Evolutionary conservation across 116 monocot species (phyloP).

Genomic region (Thalassia testudinum): DNA sequence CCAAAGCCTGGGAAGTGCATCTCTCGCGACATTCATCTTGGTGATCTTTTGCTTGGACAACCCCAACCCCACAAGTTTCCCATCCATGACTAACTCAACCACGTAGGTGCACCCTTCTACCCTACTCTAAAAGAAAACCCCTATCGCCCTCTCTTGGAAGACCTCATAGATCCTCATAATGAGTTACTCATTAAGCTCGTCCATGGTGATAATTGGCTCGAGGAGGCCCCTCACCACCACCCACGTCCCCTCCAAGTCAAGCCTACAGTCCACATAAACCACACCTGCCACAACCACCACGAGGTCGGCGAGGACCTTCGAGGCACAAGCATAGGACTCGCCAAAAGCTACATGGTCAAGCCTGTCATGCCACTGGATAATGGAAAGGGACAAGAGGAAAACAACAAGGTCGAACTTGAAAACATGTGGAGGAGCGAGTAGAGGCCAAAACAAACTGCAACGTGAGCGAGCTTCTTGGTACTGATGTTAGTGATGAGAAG

Average conservation of each 20-base stretch:
- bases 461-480: slow-evolving; percentile 36
- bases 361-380: slow-evolving; percentile 6
- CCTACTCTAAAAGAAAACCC: slow-evolving; percentile 3
- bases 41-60: slow-evolving; percentile 9
- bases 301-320: slow-evolving; percentile 38
- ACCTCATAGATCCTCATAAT: slow-evolving; percentile 3
- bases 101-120: neutral
- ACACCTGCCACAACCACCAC: slow-evolving; percentile 30
- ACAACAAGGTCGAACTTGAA: slow-evolving; percentile 14
- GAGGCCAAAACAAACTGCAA: slow-evolving; percentile 18
- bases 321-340: slow-evolving; percentile 12
- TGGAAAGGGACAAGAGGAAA: slow-evolving; percentile 8
- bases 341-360: slow-evolving; percentile 6
- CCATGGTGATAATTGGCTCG: slow-evolving; percentile 12
- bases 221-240: slow-evolving; percentile 7
- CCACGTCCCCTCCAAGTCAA: slow-evolving; percentile 25
- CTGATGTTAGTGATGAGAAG: slow-evolving; percentile 33
- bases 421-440: slow-evolving; percentile 18
- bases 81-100: slow-evolving; percentile 2
- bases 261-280: slow-evolving; percentile 23
- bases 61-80: slow-evolving; percentile 7
- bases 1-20: slow-evolving; percentile 8
- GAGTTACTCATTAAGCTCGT: slow-evolving; percentile 6
- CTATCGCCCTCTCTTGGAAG: slow-evolving; percentile 9
- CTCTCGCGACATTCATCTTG: slow-evolving; percentile 11